Evolutionary conservation across 257 asterid species (phyloP).

Genomic region (Verbascum thapsus): DNA sequence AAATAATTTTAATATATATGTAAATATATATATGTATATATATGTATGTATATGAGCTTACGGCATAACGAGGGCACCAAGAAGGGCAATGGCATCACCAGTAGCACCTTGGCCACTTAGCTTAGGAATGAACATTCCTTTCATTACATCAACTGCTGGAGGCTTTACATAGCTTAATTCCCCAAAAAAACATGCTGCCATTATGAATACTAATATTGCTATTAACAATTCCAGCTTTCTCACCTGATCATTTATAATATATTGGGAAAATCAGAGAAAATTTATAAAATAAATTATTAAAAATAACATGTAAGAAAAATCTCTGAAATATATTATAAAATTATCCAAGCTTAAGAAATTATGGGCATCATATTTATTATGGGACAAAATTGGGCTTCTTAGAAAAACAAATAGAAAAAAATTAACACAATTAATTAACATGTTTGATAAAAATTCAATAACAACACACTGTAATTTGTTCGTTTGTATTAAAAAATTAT

Average conservation of each 20-base stretch:
- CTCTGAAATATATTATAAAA: too few relatives aligned
- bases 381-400: too few relatives aligned
- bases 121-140: slow-evolving; percentile 85
- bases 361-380: too few relatives aligned
- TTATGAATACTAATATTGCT: slow-evolving; percentile 65
- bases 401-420: too few relatives aligned
- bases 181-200: slow-evolving; percentile 94
- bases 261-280: not conserved
- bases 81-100: slow-evolving; percentile 79
- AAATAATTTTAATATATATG: not conserved
- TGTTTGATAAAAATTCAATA: too few relatives aligned
- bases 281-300: not conserved
- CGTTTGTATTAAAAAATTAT: too few relatives aligned
- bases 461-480: too few relatives aligned
- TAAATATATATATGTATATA: too few relatives aligned
- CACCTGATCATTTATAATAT: slow-evolving; percentile 42
- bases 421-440: too few relatives aligned
- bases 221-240: slow-evolving; percentile 80
- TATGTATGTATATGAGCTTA: too few relatives aligned
- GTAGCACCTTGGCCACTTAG: slow-evolving; percentile 76
- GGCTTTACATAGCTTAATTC: slow-evolving; percentile 81
- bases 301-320: not conserved
- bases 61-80: slow-evolving; percentile 99
- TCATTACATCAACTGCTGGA: slow-evolving; percentile 61
- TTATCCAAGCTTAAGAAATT: too few relatives aligned